Evolutionary conservation across 768 basidiomycete species (phyloP), one percentile per base, ranked within the genome.

Genomic region (Pleurotus platypus): DNA sequence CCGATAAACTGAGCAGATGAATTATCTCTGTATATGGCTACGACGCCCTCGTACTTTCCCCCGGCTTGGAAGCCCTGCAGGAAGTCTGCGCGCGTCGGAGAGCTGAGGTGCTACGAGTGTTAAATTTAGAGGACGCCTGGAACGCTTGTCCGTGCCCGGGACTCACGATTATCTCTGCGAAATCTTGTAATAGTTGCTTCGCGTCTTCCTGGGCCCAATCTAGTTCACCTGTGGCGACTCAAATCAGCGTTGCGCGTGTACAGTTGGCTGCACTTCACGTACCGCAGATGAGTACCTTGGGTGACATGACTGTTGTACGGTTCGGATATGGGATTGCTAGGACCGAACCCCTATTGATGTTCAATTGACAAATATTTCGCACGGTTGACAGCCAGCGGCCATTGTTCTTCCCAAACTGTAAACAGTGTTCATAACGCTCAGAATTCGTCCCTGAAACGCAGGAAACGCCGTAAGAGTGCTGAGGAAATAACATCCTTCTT

Each of bases 131-230:
- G 8, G 24, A 26, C 24, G 24, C 30, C 22, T 22, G 18, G 30
- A 50, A n/a, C 18, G 39, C 46, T n/a, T 49, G 24, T 91, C 30
- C 9, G 30, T 35, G 30, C 30, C 8, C 2, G 30, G 30, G 30
- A 35, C 30, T 66, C 68, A 94, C 94, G 49, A 93, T 75, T 27
- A 94, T 76, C 51, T 93, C 86, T 30, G 91, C 85, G 57, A 90
- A 80, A 54, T 78, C 75, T 0, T 79, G 79, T 38, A 94, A 81
- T 58, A 92, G 75, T 38, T 78, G 71, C 56, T 84, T 73, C 54
- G 85, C 76, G 57, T 94, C 90, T 22, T 90, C 78, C 58, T 89
- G 84, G 0, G 92, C 90, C 92, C 92, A 94, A 27, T 87, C 79
- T 57, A 94, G 82, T 59, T 83, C 71, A 53, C 84, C 90, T 90